Evolutionary conservation across 352 stramenopile genomes (phyloP).

Genomic region (Peronospora tabacina): DNA sequence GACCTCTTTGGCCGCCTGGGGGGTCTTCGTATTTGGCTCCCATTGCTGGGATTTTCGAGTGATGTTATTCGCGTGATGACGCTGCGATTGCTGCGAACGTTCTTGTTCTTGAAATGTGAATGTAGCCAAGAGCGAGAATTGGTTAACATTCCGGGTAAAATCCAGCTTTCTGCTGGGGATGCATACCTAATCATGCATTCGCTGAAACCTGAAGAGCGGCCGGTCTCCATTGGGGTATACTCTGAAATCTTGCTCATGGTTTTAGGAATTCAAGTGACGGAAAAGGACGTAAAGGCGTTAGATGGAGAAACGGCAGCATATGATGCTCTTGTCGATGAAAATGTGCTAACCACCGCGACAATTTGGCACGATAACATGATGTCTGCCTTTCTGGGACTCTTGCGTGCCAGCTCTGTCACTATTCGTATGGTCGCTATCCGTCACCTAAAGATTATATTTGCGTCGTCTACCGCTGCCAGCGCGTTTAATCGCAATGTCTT

Average conservation of each 20-base stretch:
- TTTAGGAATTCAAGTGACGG: conserved; percentile 60
- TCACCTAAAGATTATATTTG: conserved; percentile 61
- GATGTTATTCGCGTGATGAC: conserved; percentile 77
- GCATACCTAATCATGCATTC: conserved; percentile 78
- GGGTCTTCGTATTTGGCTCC: conserved; percentile 75
- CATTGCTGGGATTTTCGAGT: conserved; percentile 63
- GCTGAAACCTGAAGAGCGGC: conserved; percentile 54
- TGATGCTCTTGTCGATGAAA: conserved; percentile 49
- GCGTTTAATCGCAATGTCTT: conserved; percentile 71
- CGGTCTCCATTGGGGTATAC: conserved; percentile 72
- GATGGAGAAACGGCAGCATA: conserved; percentile 42
- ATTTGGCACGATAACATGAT: conserved; percentile 71
- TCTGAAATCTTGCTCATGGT: conserved; percentile 72
- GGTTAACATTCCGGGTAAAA: conserved; percentile 57
- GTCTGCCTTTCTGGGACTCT: conserved; percentile 48
- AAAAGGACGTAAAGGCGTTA: conserved; percentile 42
- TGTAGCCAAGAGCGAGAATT: conserved; percentile 58
- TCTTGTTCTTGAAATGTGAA: conserved; percentile 69
- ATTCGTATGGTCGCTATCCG: conserved; percentile 58
- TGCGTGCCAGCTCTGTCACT: conserved; percentile 45
- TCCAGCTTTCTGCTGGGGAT: conserved; percentile 68
- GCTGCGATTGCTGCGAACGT: conserved; percentile 66
- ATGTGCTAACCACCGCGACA: conserved; percentile 37
- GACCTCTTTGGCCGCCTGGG: conserved; percentile 69
- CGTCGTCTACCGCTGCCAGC: conserved; percentile 46